Conservation (phyloP, 192 early-diverging fungal species). For the Polychytrium aggregatum region DNA sequence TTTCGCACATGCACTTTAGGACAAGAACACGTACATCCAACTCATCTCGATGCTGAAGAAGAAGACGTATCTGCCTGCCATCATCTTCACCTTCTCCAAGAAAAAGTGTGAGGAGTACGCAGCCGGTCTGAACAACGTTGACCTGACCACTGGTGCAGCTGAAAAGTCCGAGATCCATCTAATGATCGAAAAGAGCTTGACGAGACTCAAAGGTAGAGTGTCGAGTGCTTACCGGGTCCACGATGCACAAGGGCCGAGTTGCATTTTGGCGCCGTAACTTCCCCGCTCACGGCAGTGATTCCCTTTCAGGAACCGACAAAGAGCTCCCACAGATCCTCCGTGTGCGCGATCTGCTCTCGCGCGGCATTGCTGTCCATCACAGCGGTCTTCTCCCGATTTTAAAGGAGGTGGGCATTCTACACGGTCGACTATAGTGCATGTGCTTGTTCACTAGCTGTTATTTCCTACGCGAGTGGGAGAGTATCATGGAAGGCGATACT, state of each 20-base stretch:
- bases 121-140: conserved; percentile 57
- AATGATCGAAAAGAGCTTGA: conserved; percentile 72
- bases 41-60: conserved; percentile 62
- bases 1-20: conserved; percentile 23
- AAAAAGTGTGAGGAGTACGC: conserved; percentile 92
- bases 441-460: too few relatives aligned
- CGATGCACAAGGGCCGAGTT: too few relatives aligned
- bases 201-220: conserved; percentile 51
- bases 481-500: too few relatives aligned
- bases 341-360: conserved; percentile 70
- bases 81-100: conserved; percentile 93
- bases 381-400: conserved; percentile 92
- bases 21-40: conserved; percentile 72
- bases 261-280: too few relatives aligned
- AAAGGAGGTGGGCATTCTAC: conserved; percentile 91
- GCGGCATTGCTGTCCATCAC: conserved; percentile 97
- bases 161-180: conserved; percentile 81
- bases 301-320: conserved; percentile 52
- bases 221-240: neutral
- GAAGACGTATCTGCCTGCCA: conserved; percentile 69
- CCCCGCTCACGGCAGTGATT: too few relatives aligned
- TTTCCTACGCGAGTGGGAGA: neutral
- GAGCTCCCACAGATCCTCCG: conserved; percentile 79
- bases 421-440: too few relatives aligned
- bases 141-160: conserved; percentile 59